Evolutionary conservation across 164 flowering plant genomes (phyloP).

Genomic region (Vitis labrusca): DNA sequence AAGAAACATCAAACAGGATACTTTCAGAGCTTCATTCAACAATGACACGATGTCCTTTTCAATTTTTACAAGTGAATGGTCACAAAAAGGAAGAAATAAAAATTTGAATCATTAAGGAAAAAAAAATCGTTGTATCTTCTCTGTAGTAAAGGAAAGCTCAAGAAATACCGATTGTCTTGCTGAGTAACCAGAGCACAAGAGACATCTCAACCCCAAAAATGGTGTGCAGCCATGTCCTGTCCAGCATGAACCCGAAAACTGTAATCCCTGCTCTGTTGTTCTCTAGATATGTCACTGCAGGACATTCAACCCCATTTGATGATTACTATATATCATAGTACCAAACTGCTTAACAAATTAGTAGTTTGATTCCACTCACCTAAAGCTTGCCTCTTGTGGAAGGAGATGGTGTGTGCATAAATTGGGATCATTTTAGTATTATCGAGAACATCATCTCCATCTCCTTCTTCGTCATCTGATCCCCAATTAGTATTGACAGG

Average conservation of each 20-base stretch:
- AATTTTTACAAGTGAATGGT: too few species aligned
- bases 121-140: too few species aligned
- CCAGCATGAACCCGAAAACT: conserved; percentile 82
- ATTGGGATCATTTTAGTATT: conserved; percentile 45
- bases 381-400: conserved; percentile 73
- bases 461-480: conserved; percentile 45
- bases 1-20: too few species aligned
- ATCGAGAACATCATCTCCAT: conserved; percentile 51
- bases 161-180: conserved; percentile 67
- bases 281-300: conserved; percentile 79
- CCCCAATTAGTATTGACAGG: conserved; percentile 16
- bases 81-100: too few species aligned
- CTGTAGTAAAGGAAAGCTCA: not conserved
- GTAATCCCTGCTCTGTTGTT: conserved; percentile 86
- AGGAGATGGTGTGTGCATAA: conserved; percentile 53
- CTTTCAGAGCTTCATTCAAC: too few species aligned
- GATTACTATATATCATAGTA: not conserved
- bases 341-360: too few species aligned
- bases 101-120: too few species aligned
- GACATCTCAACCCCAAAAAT: conserved; percentile 75
- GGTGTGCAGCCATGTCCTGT: conserved; percentile 65
- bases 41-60: too few species aligned
- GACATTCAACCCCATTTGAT: not conserved
- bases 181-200: conserved; percentile 77
- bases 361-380: conserved; percentile 33